A percentile compares a stretch with the other conserved stretches of the same genome.
These are phyloP conservation scores for Melampsora larici-populina DNA, from an alignment of 1,284 basidiomycete species.

Conservation along the genomic window DNA sequence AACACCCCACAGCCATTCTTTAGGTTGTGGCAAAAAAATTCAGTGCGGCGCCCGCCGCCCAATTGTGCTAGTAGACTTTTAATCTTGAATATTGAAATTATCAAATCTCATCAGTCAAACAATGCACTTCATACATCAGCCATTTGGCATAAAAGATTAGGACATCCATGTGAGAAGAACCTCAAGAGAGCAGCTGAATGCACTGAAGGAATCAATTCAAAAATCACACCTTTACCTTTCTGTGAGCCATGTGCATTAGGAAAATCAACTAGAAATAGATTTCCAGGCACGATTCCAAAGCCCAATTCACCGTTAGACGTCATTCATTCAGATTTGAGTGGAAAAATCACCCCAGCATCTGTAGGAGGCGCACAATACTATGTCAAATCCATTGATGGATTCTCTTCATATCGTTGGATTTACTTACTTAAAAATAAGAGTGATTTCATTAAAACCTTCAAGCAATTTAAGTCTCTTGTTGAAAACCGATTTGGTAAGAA, in stretches of 20 bases:
- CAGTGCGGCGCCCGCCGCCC: too few relatives aligned
- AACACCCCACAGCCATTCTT: too few relatives aligned
- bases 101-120: neutral
- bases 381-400: conserved; percentile 2
- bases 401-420: neutral
- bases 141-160: neutral
- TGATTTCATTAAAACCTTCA: neutral
- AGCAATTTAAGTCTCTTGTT: neutral
- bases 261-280: neutral
- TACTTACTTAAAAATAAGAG: conserved; percentile 1
- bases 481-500: neutral
- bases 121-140: neutral
- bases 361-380: too few relatives aligned
- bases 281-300: neutral
- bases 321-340: neutral
- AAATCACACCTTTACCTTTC: neutral
- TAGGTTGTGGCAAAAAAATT: too few relatives aligned
- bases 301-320: neutral
- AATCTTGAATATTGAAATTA: too few relatives aligned
- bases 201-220: too few relatives aligned
- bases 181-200: neutral
- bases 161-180: neutral
- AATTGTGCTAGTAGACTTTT: too few relatives aligned
- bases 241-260: neutral
- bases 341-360: neutral